phyloP scores from a whole-genome alignment of 257 asterid genomes.

The Solanum habrochaites region DNA sequence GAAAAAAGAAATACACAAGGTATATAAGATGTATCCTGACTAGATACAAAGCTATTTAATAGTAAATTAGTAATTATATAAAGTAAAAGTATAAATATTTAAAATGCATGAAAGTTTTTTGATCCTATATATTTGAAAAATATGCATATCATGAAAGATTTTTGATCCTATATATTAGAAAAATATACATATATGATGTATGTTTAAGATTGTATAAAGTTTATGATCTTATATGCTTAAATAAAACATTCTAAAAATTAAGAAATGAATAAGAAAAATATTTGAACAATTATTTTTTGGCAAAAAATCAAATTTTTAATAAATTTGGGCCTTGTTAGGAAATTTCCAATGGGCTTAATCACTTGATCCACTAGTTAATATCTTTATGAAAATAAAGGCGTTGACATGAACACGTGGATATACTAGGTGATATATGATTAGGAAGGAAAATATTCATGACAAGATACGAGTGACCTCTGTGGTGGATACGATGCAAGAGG shows the following conservation, averaged over 20 bases:
- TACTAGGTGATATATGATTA: not conserved
- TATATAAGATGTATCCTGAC: no score
- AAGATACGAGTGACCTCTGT: not conserved
- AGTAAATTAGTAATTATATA: not conserved
- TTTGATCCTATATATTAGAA: no score
- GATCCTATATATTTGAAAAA: no score
- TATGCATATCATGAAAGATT: not conserved
- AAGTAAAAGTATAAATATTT: no score
- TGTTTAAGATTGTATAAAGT: not conserved
- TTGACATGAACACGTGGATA: not conserved
- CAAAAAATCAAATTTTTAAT: no score
- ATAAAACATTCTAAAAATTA: not conserved
- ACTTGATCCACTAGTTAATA: no score
- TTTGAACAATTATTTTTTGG: not conserved
- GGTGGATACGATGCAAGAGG: not conserved
- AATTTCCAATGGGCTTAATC: not conserved
- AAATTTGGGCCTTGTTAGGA: not conserved
- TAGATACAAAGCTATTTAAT: not conserved
- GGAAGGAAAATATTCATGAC: not conserved
- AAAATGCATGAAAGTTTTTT: not conserved
- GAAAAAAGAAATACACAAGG: not conserved
- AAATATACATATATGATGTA: no score
- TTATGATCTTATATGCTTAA: not conserved
- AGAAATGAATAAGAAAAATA: no score
- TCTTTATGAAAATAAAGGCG: not conserved